Base-by-base conservation (phyloP, 805 yeast genomes). In the Monosporozyma aerobia region DNA sequence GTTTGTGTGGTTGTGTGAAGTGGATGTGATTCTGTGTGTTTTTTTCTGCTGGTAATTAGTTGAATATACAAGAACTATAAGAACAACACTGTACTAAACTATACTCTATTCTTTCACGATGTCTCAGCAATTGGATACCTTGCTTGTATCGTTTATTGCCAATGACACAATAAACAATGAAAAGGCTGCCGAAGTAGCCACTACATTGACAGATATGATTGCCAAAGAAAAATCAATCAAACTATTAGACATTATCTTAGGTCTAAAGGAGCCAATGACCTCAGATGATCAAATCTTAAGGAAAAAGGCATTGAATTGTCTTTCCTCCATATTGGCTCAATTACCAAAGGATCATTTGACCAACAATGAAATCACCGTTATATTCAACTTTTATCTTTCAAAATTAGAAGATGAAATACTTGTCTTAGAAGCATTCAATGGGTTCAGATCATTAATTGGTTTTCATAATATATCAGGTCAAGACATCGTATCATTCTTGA, bases 371-470 rank as follows among this genome's bases (percentile, higher is more conserved):
- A 60, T 71, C 3, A 60, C 67, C 13, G 76, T 73, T 7, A 57
- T 73, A 14, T 67, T 65, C 29, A 62, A 77, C 5, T 92, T 92
- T 65, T 77, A 81, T 52, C 54, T 76, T 14, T 80, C 82, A 16
- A 85, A 92, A 57, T 65, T 88, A 23, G 85, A 81, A 11, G 97
- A 90, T 61, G 73, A 75, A 14, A 67, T 73, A 3, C 75, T 85
- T 44, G 61, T 81, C 32, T 70, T 70, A 40, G 79, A 79, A 54
- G 76, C 83, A 1, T 65, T 85, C 2, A 63, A 61, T 9, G 90
- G 89, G 0, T 57, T 90, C 7, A 62, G 61, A 16, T 72, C 81
- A 1, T 64, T 89, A 11, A 70, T 79, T 5, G 54, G 57, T 33
- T 82, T 80, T 83, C 69, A 72, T n/a, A 76, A 72, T 51, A 80